A percentile compares a stretch with the other conserved stretches of the same genome.
Evolutionary conservation across 768 basidiomycete species (phyloP).

Genomic region (Tubosaeta sp.): DNA sequence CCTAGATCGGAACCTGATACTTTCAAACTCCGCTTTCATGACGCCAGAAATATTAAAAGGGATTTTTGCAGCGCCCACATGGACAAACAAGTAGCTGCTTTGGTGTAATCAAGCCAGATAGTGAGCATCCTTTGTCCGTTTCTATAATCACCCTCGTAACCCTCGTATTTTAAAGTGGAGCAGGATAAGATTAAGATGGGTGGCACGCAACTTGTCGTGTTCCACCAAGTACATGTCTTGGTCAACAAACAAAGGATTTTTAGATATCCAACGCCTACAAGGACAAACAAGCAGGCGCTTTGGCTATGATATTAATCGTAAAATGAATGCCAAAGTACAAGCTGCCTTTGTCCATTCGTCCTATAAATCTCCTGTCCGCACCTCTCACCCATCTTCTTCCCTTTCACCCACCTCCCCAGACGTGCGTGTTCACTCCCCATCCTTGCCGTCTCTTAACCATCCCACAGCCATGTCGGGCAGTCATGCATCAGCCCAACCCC

Average conservation of each 20-base stretch:
- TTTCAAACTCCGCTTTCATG: neutral
- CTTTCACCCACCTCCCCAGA: neutral
- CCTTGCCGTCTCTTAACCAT: neutral
- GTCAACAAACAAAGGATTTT: constrained; percentile 29
- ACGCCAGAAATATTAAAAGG: neutral
- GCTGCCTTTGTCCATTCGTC: constrained; percentile 23
- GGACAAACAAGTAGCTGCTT: neutral
- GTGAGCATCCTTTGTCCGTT: neutral
- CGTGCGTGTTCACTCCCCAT: neutral
- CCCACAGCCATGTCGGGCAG: constrained; percentile 17
- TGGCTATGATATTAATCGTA: constrained; percentile 31
- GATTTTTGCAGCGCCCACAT: neutral
- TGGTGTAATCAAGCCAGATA: neutral
- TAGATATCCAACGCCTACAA: constrained; percentile 36
- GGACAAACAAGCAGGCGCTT: constrained; percentile 41
- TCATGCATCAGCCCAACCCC: constrained; percentile 7
- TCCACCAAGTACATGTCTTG: constrained; percentile 15
- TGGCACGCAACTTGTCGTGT: neutral
- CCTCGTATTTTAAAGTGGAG: neutral
- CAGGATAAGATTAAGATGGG: neutral
- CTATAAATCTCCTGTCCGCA: constrained; percentile 23
- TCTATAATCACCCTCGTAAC: neutral
- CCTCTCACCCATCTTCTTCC: neutral
- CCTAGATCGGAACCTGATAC: neutral
- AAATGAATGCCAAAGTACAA: constrained; percentile 25